phyloP scores from a whole-genome alignment of 306 rosid genomes.

The Castanopsis chinensis region DNA sequence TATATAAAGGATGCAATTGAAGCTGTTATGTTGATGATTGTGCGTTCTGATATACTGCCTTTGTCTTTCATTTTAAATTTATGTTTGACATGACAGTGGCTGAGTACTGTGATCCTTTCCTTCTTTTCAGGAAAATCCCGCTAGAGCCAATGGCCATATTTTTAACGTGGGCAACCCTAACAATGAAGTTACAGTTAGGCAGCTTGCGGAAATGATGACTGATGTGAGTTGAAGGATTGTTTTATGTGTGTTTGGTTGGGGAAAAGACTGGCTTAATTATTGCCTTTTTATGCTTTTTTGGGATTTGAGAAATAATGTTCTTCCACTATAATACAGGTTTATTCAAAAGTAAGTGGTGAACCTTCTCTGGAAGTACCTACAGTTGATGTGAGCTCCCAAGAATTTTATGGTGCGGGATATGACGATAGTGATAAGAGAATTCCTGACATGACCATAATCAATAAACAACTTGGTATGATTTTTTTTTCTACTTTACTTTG shows the following conservation, averaged over 20 bases:
- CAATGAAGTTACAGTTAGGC: conserved; percentile 96
- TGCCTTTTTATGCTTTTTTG: not conserved
- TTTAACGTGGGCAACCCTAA: conserved; percentile 95
- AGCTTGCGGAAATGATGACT: conserved; percentile 94
- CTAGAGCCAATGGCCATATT: conserved; percentile 81
- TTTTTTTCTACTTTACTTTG: not conserved
- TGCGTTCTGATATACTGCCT: conserved; percentile 25
- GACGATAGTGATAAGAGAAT: conserved; percentile 95
- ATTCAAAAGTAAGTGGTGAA: conserved; percentile 79
- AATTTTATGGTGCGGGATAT: conserved; percentile 88
- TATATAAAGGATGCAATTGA: conserved; percentile 92
- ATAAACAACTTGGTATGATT: conserved; percentile 74
- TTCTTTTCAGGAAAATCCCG: conserved; percentile 76
- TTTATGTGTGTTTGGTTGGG: not conserved
- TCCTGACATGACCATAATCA: conserved; percentile 93
- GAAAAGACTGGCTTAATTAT: not conserved
- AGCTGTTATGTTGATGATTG: conserved; percentile 91
- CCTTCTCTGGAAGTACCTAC: conserved; percentile 58
- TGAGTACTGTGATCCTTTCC: not conserved
- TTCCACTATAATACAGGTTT: conserved; percentile 51
- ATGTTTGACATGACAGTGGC: conserved; percentile 2
- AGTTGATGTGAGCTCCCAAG: conserved; percentile 77
- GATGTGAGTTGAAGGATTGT: conserved; percentile 41
- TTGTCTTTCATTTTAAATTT: not conserved
- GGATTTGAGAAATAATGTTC: conserved; percentile 2